These are phyloP conservation scores for Trametes cinnabarina DNA, from an alignment of 768 basidiomycete species.

Conservation along the genomic window DNA sequence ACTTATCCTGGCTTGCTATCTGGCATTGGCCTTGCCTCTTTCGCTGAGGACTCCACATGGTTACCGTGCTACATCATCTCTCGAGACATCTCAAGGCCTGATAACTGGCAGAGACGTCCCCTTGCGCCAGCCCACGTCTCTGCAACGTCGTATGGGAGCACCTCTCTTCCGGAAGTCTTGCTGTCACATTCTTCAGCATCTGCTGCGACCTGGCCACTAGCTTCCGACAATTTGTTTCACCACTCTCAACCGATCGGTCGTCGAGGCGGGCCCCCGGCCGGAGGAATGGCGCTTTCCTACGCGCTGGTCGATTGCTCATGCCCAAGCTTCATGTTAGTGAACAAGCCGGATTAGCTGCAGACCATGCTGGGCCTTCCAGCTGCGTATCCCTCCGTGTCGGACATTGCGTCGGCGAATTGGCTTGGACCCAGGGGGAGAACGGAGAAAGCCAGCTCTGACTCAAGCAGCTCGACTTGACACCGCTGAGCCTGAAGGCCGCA, in stretches of 20 bases:
- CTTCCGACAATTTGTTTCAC: neutral
- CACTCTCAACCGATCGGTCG: neutral
- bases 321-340: neutral
- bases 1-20: neutral
- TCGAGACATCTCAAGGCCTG: neutral
- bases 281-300: neutral
- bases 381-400: neutral
- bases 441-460: neutral
- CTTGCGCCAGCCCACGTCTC: neutral
- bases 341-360: neutral
- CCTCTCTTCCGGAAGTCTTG: neutral
- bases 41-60: neutral
- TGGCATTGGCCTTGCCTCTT: neutral
- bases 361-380: too few species aligned
- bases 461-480: neutral
- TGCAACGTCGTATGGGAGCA: constrained; percentile 5
- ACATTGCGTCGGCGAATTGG: neutral
- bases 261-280: neutral
- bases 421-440: neutral
- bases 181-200: constrained; percentile 2
- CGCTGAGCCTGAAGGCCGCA: neutral
- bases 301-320: neutral
- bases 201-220: neutral
- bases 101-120: neutral
- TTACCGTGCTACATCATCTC: constrained; percentile 2